phyloP scores from a whole-genome alignment of 345 rosid species.

The Draba incana region DNA sequence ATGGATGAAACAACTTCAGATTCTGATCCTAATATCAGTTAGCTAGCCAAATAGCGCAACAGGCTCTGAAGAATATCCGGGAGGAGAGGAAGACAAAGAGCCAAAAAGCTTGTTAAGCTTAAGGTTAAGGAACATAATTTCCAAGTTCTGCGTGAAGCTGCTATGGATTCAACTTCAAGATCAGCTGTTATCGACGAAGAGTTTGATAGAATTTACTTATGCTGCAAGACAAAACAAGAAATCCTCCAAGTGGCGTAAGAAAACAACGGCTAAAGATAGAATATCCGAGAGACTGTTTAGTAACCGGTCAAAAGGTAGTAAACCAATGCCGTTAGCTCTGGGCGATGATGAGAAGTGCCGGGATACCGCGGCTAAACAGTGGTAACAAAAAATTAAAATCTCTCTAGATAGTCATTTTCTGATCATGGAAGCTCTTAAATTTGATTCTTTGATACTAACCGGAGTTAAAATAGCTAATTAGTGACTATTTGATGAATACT shows the following conservation, averaged over 20 bases:
- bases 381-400: slow-evolving; percentile 50
- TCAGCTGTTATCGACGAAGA: slow-evolving; percentile 57
- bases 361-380: slow-evolving; percentile 84
- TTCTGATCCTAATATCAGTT: slow-evolving; percentile 50
- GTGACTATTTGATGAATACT: slow-evolving; percentile 1
- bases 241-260: slow-evolving; percentile 63
- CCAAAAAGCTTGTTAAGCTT: slow-evolving; percentile 72
- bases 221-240: slow-evolving; percentile 53
- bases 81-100: slow-evolving; percentile 60
- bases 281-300: slow-evolving; percentile 58
- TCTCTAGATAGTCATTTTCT: no score
- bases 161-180: slow-evolving; percentile 73
- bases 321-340: slow-evolving; percentile 52
- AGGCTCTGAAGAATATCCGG: slow-evolving; percentile 74
- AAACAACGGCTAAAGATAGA: slow-evolving; percentile 69
- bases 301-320: slow-evolving; percentile 54
- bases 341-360: slow-evolving; percentile 64
- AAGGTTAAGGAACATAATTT: slow-evolving; percentile 77
- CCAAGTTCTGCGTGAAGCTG: slow-evolving; percentile 75
- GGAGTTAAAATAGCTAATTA: not conserved
- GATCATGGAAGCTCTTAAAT: not conserved
- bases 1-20: slow-evolving; percentile 40
- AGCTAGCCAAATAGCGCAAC: slow-evolving; percentile 63
- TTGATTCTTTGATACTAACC: slow-evolving; percentile 9
- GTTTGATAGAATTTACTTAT: slow-evolving; percentile 35